phyloP scores from a whole-genome alignment of 495 filamentous ascomycete genomes.

The Letharia columbiana region DNA sequence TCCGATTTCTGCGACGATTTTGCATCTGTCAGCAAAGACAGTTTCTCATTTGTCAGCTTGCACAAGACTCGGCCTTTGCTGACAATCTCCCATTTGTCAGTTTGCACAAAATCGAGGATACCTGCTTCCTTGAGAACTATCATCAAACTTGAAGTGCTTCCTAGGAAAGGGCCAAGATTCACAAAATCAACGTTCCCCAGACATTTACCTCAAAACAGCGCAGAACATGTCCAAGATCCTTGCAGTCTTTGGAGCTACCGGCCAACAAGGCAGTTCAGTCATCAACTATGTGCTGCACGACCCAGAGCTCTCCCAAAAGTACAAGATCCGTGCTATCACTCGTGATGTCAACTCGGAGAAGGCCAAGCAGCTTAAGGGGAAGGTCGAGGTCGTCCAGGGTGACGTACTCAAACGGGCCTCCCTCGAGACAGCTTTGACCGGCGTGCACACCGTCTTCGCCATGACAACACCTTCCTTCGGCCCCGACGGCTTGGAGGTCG shows the following conservation, averaged over 20 bases:
- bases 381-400: conserved; percentile 31
- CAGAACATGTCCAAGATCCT: conserved; percentile 38
- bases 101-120: neutral
- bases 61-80: too few relatives aligned
- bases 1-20: too few relatives aligned
- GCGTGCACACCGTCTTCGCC: conserved; percentile 42
- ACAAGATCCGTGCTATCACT: conserved; percentile 47
- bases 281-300: conserved; percentile 43
- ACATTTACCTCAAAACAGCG: neutral
- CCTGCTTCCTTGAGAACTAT: neutral
- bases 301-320: conserved; percentile 40
- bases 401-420: conserved; percentile 34
- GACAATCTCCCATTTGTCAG: conserved; percentile 13
- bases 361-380: conserved; percentile 26
- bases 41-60: too few relatives aligned
- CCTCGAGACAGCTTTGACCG: conserved; percentile 36
- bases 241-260: conserved; percentile 55
- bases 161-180: neutral
- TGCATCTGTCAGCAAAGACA: too few relatives aligned
- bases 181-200: neutral
- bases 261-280: conserved; percentile 53
- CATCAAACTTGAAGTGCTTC: neutral
- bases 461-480: conserved; percentile 37
- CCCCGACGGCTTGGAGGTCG: conserved; percentile 29
- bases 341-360: conserved; percentile 30